Conservation (phyloP, 1,284 basidiomycete genomes). For the Singerocomus inundabilis region DNA sequence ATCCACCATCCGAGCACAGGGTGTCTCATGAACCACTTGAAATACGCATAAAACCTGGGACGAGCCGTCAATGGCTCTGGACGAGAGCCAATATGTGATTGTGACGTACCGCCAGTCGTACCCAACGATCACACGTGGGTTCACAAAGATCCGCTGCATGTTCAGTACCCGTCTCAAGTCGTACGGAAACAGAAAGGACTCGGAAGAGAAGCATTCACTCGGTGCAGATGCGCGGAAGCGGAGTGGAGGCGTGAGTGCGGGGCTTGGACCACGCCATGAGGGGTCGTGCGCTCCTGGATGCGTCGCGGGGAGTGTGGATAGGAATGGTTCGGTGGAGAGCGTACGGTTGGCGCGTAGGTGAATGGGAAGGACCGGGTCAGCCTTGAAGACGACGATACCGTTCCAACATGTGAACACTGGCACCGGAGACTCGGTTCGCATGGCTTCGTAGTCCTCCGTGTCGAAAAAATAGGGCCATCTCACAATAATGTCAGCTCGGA, state of each 20-base stretch:
- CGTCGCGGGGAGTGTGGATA: conserved; percentile 12
- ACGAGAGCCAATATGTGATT: too few relatives aligned
- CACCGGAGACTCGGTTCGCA: conserved; percentile 42
- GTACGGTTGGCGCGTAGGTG: conserved; percentile 32
- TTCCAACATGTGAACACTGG: conserved; percentile 61
- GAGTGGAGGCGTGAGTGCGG: conserved; percentile 38
- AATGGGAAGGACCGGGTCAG: conserved; percentile 44
- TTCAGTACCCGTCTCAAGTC: conserved; percentile 50
- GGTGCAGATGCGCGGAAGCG: conserved; percentile 44
- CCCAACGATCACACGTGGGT: conserved; percentile 25
- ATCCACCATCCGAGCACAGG: conserved; percentile 48
- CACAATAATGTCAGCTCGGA: not conserved
- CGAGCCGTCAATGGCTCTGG: too few relatives aligned
- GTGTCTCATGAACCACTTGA: conserved; percentile 45
- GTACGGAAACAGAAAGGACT: conserved; percentile 54
- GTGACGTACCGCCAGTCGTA: conserved; percentile 26
- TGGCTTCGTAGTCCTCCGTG: conserved; percentile 32
- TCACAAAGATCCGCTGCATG: conserved; percentile 30
- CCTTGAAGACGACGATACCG: conserved; percentile 50
- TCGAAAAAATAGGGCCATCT: conserved; percentile 57
- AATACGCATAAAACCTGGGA: conserved; percentile 44
- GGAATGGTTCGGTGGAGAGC: conserved; percentile 28
- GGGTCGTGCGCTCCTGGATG: conserved; percentile 18
- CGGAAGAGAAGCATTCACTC: conserved; percentile 49
- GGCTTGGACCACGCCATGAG: conserved; percentile 20